Evolutionary conservation across 2,329 filamentous ascomycete genomes (phyloP).

Genomic region (Ophiostoma ulmi): DNA sequence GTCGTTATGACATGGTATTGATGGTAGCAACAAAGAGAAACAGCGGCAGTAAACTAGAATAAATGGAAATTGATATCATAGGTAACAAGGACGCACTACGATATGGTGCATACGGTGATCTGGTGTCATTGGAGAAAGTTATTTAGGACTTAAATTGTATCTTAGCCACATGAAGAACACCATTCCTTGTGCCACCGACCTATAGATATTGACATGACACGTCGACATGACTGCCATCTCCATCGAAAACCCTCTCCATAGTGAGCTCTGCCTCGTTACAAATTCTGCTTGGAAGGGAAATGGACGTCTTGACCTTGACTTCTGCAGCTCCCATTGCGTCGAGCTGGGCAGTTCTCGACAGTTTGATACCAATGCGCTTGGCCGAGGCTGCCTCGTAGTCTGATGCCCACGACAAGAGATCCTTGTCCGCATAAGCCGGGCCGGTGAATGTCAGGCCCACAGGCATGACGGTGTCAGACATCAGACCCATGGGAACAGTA

Average conservation of each 20-base stretch:
- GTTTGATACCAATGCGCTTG: background rate
- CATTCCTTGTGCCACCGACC: background rate
- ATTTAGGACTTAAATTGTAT: background rate
- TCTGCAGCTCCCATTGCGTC: background rate
- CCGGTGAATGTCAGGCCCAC: background rate
- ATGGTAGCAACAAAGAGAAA: too few relatives aligned
- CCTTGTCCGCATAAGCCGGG: background rate
- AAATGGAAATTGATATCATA: too few relatives aligned
- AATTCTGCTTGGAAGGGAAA: background rate
- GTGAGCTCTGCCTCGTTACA: background rate
- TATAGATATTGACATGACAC: background rate
- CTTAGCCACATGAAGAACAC: background rate
- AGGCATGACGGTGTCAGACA: slow-evolving; percentile 28
- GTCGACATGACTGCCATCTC: background rate
- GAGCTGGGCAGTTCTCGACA: background rate
- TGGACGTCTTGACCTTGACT: background rate
- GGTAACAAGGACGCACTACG: too few relatives aligned
- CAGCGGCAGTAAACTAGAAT: too few relatives aligned
- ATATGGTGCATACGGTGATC: too few relatives aligned
- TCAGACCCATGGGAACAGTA: slow-evolving; percentile 49
- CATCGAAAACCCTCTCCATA: background rate
- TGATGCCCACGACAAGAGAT: background rate
- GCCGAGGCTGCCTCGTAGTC: background rate
- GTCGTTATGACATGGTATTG: too few relatives aligned
- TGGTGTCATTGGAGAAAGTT: background rate